A percentile compares a stretch with the other conserved stretches of the same genome.
Conservation (phyloP, 345 rosid genomes). For the Acer negundo region DNA sequence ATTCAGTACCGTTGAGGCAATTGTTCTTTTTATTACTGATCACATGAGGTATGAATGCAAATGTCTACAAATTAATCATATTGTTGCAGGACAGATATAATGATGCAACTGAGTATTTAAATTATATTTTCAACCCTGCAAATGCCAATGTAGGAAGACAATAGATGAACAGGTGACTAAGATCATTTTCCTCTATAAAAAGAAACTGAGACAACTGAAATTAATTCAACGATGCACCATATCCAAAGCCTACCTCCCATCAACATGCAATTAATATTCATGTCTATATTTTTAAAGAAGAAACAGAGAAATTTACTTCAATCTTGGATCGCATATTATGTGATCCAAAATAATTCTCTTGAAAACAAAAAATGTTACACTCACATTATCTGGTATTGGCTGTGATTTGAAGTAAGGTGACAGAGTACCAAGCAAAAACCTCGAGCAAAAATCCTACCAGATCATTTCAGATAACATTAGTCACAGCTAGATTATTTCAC, state of each 20-base stretch:
- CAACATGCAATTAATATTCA: constrained; percentile 2
- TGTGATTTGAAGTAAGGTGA: constrained; percentile 72
- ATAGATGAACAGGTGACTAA: not conserved
- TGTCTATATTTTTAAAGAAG: not conserved
- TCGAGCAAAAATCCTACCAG: constrained; percentile 65
- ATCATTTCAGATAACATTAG: constrained; percentile 19
- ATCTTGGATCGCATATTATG: not conserved
- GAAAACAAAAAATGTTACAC: constrained; percentile 24
- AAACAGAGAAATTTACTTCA: not conserved
- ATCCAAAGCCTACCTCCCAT: not conserved
- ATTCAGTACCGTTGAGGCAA: not conserved
- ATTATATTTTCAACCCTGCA: not conserved
- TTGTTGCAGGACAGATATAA: not conserved
- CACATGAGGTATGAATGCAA: not conserved
- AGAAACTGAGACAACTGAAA: not conserved
- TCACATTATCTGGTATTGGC: constrained; percentile 78
- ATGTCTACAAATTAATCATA: not conserved
- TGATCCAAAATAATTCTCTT: not conserved
- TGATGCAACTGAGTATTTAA: not conserved
- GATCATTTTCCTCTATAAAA: not conserved
- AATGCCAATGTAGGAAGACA: not conserved
- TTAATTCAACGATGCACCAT: not conserved
- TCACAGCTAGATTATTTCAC: constrained; percentile 10
- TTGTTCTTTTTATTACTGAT: not conserved
- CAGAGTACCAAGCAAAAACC: constrained; percentile 55